Conservation (phyloP, 208 protist species). For the Spongospora subterranea region DNA sequence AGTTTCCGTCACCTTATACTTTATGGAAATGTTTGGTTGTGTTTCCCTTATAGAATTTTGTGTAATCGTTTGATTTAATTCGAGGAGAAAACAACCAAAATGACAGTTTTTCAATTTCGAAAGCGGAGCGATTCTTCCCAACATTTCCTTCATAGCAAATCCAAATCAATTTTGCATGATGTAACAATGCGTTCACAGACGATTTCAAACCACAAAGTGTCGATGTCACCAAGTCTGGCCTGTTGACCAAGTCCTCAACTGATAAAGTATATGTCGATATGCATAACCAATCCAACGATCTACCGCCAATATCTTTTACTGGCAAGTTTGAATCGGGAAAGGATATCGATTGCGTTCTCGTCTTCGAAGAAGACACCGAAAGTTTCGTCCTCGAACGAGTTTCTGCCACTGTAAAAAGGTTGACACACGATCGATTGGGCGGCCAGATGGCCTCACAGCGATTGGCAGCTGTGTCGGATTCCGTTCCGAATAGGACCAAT, state of each 20-base stretch:
- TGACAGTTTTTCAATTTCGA: not conserved
- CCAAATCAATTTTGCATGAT: too few species aligned
- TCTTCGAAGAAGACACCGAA: conserved; percentile 19
- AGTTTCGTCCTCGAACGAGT: not conserved
- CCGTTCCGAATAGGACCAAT: not conserved
- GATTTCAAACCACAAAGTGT: conserved; percentile 31
- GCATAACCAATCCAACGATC: not conserved
- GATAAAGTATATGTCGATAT: conserved; percentile 13
- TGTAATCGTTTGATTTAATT: not conserved
- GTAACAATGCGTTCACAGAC: not conserved
- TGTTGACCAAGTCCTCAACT: not conserved
- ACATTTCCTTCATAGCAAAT: not conserved
- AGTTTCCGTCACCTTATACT: not conserved
- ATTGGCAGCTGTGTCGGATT: not conserved
- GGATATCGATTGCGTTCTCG: conserved; percentile 36
- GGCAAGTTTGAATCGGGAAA: conserved; percentile 35
- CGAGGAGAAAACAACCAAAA: not conserved
- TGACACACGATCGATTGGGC: conserved; percentile 20
- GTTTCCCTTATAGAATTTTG: not conserved
- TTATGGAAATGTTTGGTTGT: not conserved
- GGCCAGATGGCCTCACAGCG: not conserved
- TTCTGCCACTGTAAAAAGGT: not conserved
- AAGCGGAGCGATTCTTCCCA: not conserved
- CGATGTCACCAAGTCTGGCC: not conserved
- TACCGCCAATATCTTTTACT: not conserved